Evolutionary conservation across 371 early-diverging fungal species (phyloP).

Genomic region (Rhizopus microsporus): DNA sequence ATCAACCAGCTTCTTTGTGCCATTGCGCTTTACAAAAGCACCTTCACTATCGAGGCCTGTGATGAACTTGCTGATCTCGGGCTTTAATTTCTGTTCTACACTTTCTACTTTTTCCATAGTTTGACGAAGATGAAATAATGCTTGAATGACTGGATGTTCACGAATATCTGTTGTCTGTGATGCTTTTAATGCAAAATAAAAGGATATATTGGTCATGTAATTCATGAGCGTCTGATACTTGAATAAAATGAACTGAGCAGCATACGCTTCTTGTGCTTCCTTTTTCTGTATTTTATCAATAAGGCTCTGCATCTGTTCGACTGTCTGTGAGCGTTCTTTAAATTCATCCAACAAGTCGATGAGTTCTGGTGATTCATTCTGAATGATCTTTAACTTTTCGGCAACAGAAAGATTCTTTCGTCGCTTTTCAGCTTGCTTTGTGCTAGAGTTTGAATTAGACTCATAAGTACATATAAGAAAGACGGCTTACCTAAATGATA

Average conservation of each 20-base stretch:
- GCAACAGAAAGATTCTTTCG: slow-evolving; percentile 60
- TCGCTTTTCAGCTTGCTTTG: slow-evolving; percentile 39
- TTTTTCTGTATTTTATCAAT: slow-evolving; percentile 26
- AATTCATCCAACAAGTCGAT: slow-evolving; percentile 77
- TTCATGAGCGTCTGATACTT: slow-evolving; percentile 62
- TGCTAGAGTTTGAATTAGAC: slow-evolving; percentile 8
- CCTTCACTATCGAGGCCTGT: slow-evolving; percentile 15
- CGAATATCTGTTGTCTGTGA: slow-evolving; percentile 59
- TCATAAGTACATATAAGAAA: neutral
- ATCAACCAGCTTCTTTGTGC: slow-evolving; percentile 7
- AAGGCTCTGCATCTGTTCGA: slow-evolving; percentile 37
- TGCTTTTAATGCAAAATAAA: slow-evolving; percentile 82
- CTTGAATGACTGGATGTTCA: slow-evolving; percentile 84
- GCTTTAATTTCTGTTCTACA: slow-evolving; percentile 56
- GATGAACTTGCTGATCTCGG: slow-evolving; percentile 38
- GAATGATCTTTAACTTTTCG: slow-evolving; percentile 72
- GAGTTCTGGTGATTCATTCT: slow-evolving; percentile 83
- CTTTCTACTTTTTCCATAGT: slow-evolving; percentile 72
- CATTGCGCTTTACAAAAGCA: neutral
- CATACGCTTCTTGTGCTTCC: slow-evolving; percentile 17
- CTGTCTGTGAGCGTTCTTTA: slow-evolving; percentile 55
- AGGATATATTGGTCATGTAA: slow-evolving; percentile 89
- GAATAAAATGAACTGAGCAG: slow-evolving; percentile 50
- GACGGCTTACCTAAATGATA: slow-evolving; percentile 46
- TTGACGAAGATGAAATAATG: slow-evolving; percentile 70